These are phyloP conservation scores for Lodderomyces margitis DNA, from an alignment of 1,139 yeast genomes.

Conservation along the genomic window DNA sequence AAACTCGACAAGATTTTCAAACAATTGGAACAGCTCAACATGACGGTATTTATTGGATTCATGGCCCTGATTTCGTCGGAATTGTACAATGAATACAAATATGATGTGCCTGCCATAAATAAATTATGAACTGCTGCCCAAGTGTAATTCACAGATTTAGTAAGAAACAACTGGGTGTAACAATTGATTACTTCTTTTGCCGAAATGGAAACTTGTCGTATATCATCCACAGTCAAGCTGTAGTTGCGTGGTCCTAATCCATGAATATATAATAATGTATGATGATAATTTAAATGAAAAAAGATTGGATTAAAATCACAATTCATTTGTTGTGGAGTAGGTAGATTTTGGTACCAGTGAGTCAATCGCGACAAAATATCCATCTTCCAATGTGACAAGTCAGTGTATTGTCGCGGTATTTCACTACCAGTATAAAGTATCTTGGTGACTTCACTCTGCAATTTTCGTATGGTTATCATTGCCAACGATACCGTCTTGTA, in stretches of 20 bases:
- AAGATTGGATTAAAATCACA: slow-evolving; percentile 72
- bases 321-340: slow-evolving; percentile 62
- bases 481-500: slow-evolving; percentile 66
- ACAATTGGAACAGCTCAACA: slow-evolving; percentile 55
- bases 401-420: slow-evolving; percentile 61
- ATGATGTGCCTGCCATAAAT: slow-evolving; percentile 87
- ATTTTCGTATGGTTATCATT: slow-evolving; percentile 63
- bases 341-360: slow-evolving; percentile 58
- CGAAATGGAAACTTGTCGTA: slow-evolving; percentile 57
- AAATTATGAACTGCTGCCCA: slow-evolving; percentile 93
- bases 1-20: slow-evolving; percentile 60
- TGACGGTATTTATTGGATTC: slow-evolving; percentile 52
- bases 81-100: slow-evolving; percentile 71
- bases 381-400: slow-evolving; percentile 57
- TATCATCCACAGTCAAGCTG: slow-evolving; percentile 52
- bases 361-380: slow-evolving; percentile 53
- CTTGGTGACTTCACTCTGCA: slow-evolving; percentile 78
- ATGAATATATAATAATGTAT: slow-evolving; percentile 67
- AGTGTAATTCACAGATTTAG: slow-evolving; percentile 71
- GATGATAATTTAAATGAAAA: slow-evolving; percentile 73
- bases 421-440: slow-evolving; percentile 69
- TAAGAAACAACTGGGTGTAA: slow-evolving; percentile 55
- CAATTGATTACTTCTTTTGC: slow-evolving; percentile 65
- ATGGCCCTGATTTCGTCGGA: slow-evolving; percentile 51
- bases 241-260: slow-evolving; percentile 76